phyloP scores from a whole-genome alignment of 169 alveolate species.

The Perkinsus olseni region DNA sequence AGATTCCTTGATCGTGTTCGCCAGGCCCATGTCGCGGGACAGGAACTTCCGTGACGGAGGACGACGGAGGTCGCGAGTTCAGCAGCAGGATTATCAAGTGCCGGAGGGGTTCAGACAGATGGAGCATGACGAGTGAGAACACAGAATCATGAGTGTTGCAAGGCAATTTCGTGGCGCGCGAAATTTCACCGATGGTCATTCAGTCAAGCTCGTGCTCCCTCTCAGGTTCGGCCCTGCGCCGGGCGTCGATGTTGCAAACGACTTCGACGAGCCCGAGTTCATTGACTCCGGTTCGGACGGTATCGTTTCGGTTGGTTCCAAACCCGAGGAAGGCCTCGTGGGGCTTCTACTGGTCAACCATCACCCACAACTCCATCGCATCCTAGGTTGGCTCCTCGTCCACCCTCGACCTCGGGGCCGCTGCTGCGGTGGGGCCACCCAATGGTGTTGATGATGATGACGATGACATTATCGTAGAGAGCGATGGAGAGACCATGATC shows the following conservation, averaged over 20 bases:
- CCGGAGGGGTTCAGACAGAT: neutral
- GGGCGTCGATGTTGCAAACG: neutral
- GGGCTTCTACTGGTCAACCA: neutral
- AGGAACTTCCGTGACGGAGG: neutral
- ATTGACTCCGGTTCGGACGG: neutral
- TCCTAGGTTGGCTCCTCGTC: neutral
- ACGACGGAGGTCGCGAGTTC: neutral
- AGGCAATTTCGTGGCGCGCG: neutral
- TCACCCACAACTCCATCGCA: neutral
- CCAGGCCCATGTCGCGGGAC: neutral
- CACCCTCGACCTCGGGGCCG: neutral
- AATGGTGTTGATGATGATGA: neutral
- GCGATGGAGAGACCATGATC: neutral
- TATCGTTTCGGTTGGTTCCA: neutral
- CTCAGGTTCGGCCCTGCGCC: neutral
- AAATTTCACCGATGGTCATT: too few species aligned
- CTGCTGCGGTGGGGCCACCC: neutral
- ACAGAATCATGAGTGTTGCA: too few species aligned
- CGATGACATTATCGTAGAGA: neutral
- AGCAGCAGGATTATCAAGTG: neutral
- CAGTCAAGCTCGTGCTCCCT: neutral
- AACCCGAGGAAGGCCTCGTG: neutral
- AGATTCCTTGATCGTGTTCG: neutral
- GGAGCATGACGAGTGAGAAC: neutral
- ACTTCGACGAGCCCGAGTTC: neutral